These are phyloP conservation scores for Trametes hirsuta DNA, from an alignment of 1,284 basidiomycete genomes.

Conservation along the genomic window DNA sequence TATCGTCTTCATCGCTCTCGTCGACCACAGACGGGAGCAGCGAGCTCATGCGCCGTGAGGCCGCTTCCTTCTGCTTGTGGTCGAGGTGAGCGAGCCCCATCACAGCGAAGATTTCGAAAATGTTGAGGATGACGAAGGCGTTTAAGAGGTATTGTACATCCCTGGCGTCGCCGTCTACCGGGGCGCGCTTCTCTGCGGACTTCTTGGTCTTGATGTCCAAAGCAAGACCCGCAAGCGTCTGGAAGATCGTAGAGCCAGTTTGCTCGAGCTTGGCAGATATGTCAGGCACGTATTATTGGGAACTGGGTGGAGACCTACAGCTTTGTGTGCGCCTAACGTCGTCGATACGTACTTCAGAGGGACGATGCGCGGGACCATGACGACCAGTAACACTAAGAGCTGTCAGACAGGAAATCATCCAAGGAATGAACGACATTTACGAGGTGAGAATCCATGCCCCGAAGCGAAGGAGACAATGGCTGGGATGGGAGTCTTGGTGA, in stretches of 20 bases:
- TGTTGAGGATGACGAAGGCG: conserved; percentile 61
- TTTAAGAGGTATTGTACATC: conserved; percentile 59
- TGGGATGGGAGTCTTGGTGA: conserved; percentile 62
- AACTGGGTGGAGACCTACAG: conserved; percentile 50
- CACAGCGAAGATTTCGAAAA: conserved; percentile 59
- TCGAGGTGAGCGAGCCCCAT: conserved; percentile 52
- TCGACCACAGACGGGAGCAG: conserved; percentile 26
- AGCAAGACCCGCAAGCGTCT: conserved; percentile 68
- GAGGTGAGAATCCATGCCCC: conserved; percentile 75
- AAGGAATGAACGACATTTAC: conserved; percentile 43
- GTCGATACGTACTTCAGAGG: conserved; percentile 75
- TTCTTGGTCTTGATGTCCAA: conserved; percentile 53
- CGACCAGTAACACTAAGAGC: conserved; percentile 64
- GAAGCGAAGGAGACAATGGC: conserved; percentile 64
- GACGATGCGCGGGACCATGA: conserved; percentile 76
- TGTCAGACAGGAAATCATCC: neutral
- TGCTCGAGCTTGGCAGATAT: conserved; percentile 62
- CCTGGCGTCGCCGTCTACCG: conserved; percentile 25
- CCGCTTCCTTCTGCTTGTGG: conserved; percentile 37
- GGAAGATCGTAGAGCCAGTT: conserved; percentile 70
- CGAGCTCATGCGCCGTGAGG: conserved; percentile 22
- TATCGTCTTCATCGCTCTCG: conserved; percentile 18
- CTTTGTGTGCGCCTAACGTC: conserved; percentile 79
- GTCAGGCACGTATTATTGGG: neutral
- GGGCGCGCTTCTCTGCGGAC: conserved; percentile 2